Evolutionary conservation across 2,329 filamentous ascomycete species (phyloP).

Genomic region (Alternaria sp.): DNA sequence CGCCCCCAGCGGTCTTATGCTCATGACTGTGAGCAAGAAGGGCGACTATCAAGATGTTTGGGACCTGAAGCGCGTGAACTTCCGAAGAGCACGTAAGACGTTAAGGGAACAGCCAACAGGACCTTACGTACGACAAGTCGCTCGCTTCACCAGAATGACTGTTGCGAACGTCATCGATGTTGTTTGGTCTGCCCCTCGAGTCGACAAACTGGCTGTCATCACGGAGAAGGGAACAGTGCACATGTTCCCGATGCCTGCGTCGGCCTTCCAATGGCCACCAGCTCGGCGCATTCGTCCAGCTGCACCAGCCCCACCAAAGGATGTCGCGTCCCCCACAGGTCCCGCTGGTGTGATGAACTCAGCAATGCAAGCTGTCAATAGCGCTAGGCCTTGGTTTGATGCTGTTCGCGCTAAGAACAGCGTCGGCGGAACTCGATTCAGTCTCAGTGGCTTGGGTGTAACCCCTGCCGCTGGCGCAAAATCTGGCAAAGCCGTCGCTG

Average conservation of each 20-base stretch:
- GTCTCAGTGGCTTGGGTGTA: slow-evolving; percentile 47
- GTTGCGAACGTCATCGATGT: slow-evolving; percentile 90
- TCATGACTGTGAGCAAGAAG: slow-evolving; percentile 82
- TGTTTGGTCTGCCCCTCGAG: slow-evolving; percentile 81
- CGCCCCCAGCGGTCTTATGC: slow-evolving; percentile 72
- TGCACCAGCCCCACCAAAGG: slow-evolving; percentile 31
- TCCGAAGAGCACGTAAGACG: slow-evolving; percentile 49
- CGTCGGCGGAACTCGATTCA: slow-evolving; percentile 42
- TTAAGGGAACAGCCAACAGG: slow-evolving; percentile 40
- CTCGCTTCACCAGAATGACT: slow-evolving; percentile 89
- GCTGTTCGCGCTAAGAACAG: slow-evolving; percentile 46
- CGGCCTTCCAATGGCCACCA: slow-evolving; percentile 87
- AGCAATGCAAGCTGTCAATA: slow-evolving; percentile 55
- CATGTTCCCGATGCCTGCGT: slow-evolving; percentile 82
- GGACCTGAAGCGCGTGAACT: slow-evolving; percentile 71
- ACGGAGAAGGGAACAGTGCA: slow-evolving; percentile 96
- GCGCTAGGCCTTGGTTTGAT: slow-evolving; percentile 45
- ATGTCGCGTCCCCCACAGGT: slow-evolving; percentile 42
- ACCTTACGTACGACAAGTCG: slow-evolving; percentile 76
- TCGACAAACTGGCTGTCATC: slow-evolving; percentile 84
- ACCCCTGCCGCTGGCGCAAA: slow-evolving; percentile 61
- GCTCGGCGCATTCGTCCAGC: slow-evolving; percentile 55
- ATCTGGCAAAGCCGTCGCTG: slow-evolving; percentile 73
- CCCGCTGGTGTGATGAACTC: slow-evolving; percentile 44
- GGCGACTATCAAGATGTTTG: slow-evolving; percentile 84